Evolutionary conservation across 306 rosid species (phyloP).

Genomic region (Trifolium pratense): DNA sequence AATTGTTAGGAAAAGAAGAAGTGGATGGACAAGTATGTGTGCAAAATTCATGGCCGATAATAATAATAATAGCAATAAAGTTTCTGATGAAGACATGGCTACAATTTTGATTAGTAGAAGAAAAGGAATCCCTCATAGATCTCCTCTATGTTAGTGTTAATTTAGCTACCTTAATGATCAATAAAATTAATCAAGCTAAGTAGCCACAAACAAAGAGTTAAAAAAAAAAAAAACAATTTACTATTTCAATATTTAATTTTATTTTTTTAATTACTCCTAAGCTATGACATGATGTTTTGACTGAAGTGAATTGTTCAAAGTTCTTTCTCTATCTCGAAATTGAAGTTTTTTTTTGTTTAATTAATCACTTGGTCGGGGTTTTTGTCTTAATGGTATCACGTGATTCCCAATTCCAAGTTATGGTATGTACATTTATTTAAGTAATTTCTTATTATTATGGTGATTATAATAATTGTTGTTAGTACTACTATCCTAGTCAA

Average conservation of each 20-base stretch:
- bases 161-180: constrained; percentile 5
- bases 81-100: constrained; percentile 77
- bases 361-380: constrained; percentile 96
- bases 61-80: constrained; percentile 47
- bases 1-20: constrained; percentile 81
- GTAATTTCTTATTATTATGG: background rate
- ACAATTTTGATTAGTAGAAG: constrained; percentile 83
- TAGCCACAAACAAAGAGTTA: background rate
- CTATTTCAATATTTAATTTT: constrained; percentile 27
- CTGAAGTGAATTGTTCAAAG: constrained; percentile 62
- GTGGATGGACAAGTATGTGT: constrained; percentile 67
- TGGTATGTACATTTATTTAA: constrained; percentile 55
- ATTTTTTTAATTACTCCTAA: constrained; percentile 11
- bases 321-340: constrained; percentile 48
- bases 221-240: background rate
- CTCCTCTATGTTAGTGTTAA: constrained; percentile 86
- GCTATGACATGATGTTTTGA: constrained; percentile 54
- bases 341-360: constrained; percentile 59
- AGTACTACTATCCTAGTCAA: constrained; percentile 39
- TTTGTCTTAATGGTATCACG: constrained; percentile 98
- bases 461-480: constrained; percentile 40
- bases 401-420: constrained; percentile 95
- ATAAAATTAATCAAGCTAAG: constrained; percentile 32
- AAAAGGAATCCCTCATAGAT: constrained; percentile 94
- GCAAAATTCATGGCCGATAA: constrained; percentile 64